Evolutionary conservation across 305 asterid genomes (phyloP), one percentile per base, ranked within the genome.

Genomic region (Fraxinus latifolia): DNA sequence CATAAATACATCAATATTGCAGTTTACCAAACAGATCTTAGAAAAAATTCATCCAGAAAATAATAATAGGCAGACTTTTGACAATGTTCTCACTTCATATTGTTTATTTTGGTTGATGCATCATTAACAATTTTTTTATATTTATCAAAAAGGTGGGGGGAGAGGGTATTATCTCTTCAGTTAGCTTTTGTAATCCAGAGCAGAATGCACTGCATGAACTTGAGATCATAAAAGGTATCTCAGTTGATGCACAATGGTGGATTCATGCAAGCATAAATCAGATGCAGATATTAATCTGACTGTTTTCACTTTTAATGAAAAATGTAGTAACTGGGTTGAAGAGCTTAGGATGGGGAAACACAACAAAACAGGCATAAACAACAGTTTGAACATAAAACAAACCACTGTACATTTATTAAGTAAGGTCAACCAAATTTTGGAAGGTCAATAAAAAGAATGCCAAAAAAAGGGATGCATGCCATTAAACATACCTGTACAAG

Each of bases 401-500:
- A 17, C 12, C 14, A 6, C 29, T 7, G 3, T 0, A 19, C 68
- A 58, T 58, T 19, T 58, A 6, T 58, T 33, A 33, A 33, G 37
- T 58, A 58, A 6, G 25, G 29, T 17, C 12, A 19, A 17, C 68
- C 29, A 58, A 58, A 58, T 58, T 19, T 32, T 75, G 37, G 31
- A 83, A 76, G 82, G 50, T 23, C 65, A 42, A 74, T 15, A 19
- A 77, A 37, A 79, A 68, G 53, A 25, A 80, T 82, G 23, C 8
- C 12, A 3, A 0, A 58, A 58, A 6, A 58, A 6, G 7, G 12
- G 68, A 58, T 58, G 25, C 68, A 74, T 50, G 81, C 82, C 72
- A 19, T 27, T 53, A 77, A 23, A 79, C 83, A 80, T 86, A 93
- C 99, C 97, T 96, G 98, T 80, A 96, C 93, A 82, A 96, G 98